These are phyloP conservation scores for Capronia epimyces DNA, from an alignment of 2,329 filamentous ascomycete species.

Conservation along the genomic window DNA sequence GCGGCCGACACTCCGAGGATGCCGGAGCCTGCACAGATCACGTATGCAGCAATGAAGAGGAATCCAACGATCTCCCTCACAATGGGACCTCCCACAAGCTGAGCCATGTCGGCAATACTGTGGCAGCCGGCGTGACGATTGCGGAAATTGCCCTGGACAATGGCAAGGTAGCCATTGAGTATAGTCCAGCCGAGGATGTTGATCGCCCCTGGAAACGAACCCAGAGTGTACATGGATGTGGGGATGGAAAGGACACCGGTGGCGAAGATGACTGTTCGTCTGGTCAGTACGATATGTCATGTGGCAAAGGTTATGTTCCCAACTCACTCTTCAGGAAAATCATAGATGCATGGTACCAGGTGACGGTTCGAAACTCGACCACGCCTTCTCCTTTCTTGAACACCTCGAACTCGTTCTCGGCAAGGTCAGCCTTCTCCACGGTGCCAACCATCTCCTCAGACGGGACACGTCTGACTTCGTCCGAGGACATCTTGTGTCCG, in stretches of 20 bases:
- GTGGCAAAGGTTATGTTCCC: conserved; percentile 16
- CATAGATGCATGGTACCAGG: conserved; percentile 48
- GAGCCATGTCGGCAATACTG: conserved; percentile 11
- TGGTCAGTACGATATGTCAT: not conserved
- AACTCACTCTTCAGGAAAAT: conserved; percentile 48
- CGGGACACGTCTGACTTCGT: not conserved
- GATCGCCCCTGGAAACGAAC: conserved; percentile 46
- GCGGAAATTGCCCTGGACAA: conserved; percentile 50
- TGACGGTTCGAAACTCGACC: conserved; percentile 51
- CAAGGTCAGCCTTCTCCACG: not conserved
- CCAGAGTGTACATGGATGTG: conserved; percentile 44
- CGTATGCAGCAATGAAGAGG: conserved; percentile 42
- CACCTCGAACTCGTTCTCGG: not conserved
- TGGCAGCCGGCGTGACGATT: conserved; percentile 50
- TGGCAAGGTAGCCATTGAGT: conserved; percentile 42
- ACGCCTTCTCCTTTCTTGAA: not conserved
- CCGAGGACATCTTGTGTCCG: not conserved
- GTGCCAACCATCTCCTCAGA: not conserved
- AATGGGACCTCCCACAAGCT: not conserved
- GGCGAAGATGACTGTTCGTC: conserved; percentile 35
- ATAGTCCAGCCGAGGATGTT: conserved; percentile 46
- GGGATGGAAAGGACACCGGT: conserved; percentile 48
- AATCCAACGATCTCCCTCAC: conserved; percentile 1
- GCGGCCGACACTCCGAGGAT: conserved; percentile 41
- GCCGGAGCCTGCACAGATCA: conserved; percentile 40